phyloP scores from a whole-genome alignment of 2,329 filamentous ascomycete species.

The Thermoascus crustaceus region DNA sequence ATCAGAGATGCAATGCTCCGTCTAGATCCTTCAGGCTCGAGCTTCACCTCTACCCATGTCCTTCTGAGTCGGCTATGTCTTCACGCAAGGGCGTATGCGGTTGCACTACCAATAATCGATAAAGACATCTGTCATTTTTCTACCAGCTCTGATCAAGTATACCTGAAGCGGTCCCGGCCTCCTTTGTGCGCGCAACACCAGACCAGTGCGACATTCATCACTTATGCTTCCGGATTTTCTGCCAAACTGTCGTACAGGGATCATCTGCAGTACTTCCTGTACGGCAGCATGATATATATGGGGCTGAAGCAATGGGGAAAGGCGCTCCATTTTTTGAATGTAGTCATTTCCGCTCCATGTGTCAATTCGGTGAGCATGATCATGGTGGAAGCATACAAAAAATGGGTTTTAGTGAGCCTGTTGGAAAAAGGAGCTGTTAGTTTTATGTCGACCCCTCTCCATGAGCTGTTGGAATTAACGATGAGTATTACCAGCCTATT shows the following conservation, averaged over 20 bases:
- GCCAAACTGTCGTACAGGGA: constrained; percentile 32
- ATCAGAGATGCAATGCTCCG: constrained; percentile 38
- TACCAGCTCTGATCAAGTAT: constrained; percentile 14
- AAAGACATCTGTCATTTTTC: constrained; percentile 37
- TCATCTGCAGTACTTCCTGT: constrained; percentile 57
- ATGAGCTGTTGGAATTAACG: constrained; percentile 5
- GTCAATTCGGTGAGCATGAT: constrained; percentile 60
- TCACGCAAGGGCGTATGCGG: constrained; percentile 30
- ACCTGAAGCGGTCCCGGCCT: constrained; percentile 15
- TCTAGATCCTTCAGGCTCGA: constrained; percentile 35
- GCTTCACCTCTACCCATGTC: constrained; percentile 37
- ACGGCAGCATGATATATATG: constrained; percentile 58
- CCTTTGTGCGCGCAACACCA: constrained; percentile 24
- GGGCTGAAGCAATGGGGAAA: constrained; percentile 53
- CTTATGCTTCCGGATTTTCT: constrained; percentile 30
- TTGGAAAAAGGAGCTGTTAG: constrained; percentile 58
- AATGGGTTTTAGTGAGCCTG: constrained; percentile 73
- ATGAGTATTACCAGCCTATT: constrained; percentile 31
- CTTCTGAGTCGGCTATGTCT: constrained; percentile 35
- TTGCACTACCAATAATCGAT: constrained; percentile 35
- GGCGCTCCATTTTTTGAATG: constrained; percentile 55
- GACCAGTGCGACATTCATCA: constrained; percentile 28
- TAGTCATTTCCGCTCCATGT: constrained; percentile 59
- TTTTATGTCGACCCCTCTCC: constrained; percentile 3
- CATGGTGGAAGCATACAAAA: constrained; percentile 86